Evolutionary conservation across 2,329 filamentous ascomycete species (phyloP).

Genomic region (Nothomitra cinnamomea): DNA sequence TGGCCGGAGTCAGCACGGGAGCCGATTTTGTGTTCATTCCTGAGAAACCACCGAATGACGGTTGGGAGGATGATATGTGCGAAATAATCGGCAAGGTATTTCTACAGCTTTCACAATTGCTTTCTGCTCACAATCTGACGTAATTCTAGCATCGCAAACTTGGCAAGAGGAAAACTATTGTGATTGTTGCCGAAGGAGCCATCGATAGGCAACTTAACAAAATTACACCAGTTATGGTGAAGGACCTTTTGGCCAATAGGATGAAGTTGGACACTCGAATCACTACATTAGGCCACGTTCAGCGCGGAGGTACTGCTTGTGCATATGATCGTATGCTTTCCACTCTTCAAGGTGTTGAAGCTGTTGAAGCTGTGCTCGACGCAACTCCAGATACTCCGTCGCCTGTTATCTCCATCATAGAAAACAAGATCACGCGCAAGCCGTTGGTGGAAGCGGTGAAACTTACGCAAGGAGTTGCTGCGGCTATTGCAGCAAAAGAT

Average conservation of each 20-base stretch:
- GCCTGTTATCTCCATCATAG: slow-evolving; percentile 87
- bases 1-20: slow-evolving; percentile 87
- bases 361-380: slow-evolving; percentile 79
- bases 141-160: slow-evolving; percentile 53
- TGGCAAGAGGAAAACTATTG: slow-evolving; percentile 94
- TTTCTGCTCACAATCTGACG: background rate
- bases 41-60: slow-evolving; percentile 71
- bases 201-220: slow-evolving; percentile 70
- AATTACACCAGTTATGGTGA: slow-evolving; percentile 67
- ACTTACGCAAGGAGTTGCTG: slow-evolving; percentile 69
- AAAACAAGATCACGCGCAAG: slow-evolving; percentile 92
- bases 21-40: slow-evolving; percentile 96
- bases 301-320: slow-evolving; percentile 80
- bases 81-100: slow-evolving; percentile 53
- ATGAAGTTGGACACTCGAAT: slow-evolving; percentile 81
- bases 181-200: slow-evolving; percentile 92
- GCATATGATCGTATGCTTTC: slow-evolving; percentile 89
- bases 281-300: slow-evolving; percentile 92
- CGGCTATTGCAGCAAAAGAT: slow-evolving; percentile 67
- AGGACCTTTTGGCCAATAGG: slow-evolving; percentile 67
- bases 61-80: slow-evolving; percentile 85
- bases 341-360: slow-evolving; percentile 86
- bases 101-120: background rate
- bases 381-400: slow-evolving; percentile 79
- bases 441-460: slow-evolving; percentile 77